These are phyloP conservation scores for Salicornia ramosissima DNA, from an alignment of 148 eudicot species.

Conservation along the genomic window DNA sequence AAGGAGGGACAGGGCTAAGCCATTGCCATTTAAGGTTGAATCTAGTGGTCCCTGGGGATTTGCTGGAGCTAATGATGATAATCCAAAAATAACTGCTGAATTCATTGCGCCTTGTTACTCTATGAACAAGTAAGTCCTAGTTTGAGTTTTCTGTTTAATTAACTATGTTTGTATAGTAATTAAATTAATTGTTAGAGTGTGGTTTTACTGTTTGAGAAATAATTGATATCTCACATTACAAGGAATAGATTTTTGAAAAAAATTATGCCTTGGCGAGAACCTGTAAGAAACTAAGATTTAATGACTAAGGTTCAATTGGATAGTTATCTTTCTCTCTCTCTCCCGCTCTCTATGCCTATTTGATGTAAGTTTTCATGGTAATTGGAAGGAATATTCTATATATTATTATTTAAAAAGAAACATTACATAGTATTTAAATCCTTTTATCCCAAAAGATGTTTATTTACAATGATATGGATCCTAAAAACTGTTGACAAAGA, in stretches of 20 bases:
- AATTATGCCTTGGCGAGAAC: background rate
- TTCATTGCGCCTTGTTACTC: conserved; percentile 92
- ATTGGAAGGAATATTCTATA: too few relatives aligned
- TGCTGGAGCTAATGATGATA: conserved; percentile 77
- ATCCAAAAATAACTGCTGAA: conserved; percentile 77
- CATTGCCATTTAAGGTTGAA: conserved; percentile 87
- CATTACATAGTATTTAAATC: background rate
- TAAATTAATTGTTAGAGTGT: too few relatives aligned
- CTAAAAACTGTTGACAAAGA: too few relatives aligned
- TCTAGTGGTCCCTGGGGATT: conserved; percentile 84
- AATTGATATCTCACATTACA: too few relatives aligned
- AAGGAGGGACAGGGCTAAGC: conserved; percentile 96
- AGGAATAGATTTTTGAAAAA: too few relatives aligned
- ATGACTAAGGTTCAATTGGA: background rate
- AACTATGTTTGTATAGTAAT: background rate
- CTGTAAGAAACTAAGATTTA: background rate
- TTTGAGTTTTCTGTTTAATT: background rate
- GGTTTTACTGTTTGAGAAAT: too few relatives aligned
- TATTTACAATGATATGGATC: background rate
- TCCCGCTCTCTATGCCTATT: too few relatives aligned
- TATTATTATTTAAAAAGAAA: too few relatives aligned
- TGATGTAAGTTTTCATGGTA: too few relatives aligned
- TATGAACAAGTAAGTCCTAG: conserved; percentile 65
- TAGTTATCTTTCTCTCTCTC: too few relatives aligned
- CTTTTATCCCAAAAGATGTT: background rate